Conservation (phyloP, 805 yeast species). For the Pichia paraexigua region DNA sequence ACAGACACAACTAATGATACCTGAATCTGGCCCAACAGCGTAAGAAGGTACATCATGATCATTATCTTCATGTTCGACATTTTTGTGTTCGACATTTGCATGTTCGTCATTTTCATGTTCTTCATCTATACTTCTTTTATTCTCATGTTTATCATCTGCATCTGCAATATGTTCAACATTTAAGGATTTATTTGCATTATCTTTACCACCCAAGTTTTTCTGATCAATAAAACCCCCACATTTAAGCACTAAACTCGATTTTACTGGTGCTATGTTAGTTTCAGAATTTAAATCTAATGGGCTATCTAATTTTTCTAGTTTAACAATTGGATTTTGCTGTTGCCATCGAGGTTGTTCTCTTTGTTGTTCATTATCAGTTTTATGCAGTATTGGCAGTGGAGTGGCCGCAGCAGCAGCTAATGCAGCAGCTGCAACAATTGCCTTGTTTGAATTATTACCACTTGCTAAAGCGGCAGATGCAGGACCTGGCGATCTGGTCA, state of each 20-base stretch:
- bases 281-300: neutral
- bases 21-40: conserved; percentile 73
- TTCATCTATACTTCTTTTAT: neutral
- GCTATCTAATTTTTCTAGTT: neutral
- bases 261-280: neutral
- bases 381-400: conserved; percentile 46
- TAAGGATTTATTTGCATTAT: neutral
- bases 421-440: conserved; percentile 76
- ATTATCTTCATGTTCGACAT: neutral
- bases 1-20: conserved; percentile 84
- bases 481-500: conserved; percentile 31
- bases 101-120: too few species aligned
- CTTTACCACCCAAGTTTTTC: neutral
- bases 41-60: conserved; percentile 31
- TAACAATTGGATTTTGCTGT: neutral
- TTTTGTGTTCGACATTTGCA: too few species aligned
- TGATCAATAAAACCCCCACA: too few species aligned
- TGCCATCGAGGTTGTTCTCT: neutral
- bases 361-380: neutral
- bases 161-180: neutral
- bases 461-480: conserved; percentile 31
- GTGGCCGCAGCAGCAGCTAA: conserved; percentile 74
- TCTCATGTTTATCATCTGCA: neutral
- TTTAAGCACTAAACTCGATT: too few species aligned
- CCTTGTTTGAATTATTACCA: conserved; percentile 34